These are phyloP conservation scores for Tuber calosporum DNA, from an alignment of 495 filamentous ascomycete species.

Conservation along the genomic window DNA sequence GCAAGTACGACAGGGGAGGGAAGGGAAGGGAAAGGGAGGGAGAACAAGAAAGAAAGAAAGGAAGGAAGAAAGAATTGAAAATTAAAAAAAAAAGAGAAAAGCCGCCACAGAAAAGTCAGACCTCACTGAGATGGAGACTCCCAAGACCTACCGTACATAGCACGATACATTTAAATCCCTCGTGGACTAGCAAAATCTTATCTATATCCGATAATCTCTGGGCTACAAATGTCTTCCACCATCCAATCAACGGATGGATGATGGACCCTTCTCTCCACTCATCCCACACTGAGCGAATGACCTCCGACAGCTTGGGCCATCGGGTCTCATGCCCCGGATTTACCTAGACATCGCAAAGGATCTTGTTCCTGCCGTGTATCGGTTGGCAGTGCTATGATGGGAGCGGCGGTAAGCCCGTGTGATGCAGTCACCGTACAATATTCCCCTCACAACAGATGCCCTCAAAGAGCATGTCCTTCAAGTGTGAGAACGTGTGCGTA, in stretches of 20 bases:
- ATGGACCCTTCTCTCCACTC: not conserved
- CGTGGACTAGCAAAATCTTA: not conserved
- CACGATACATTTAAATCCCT: conserved; percentile 3
- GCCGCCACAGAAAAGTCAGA: not conserved
- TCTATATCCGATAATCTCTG: not conserved
- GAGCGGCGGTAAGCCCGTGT: not conserved
- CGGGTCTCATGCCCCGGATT: not conserved
- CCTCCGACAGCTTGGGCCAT: not conserved
- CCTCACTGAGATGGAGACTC: not conserved
- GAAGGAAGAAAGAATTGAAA: not conserved
- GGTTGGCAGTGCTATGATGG: not conserved
- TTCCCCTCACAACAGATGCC: not conserved
- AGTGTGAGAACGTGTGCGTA: not conserved
- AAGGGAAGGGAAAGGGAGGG: no score
- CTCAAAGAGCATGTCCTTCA: not conserved
- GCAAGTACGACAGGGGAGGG: not conserved
- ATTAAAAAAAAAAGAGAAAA: not conserved
- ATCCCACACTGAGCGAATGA: not conserved
- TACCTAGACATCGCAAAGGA: not conserved
- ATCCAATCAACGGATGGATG: not conserved
- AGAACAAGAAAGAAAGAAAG: no score
- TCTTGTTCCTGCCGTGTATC: not conserved
- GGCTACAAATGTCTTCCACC: not conserved
- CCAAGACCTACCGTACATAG: not conserved
- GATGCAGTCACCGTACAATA: conserved; percentile 2